These are phyloP conservation scores for Microbotryum intermedium DNA, from an alignment of 1,284 basidiomycete species.

Conservation along the genomic window DNA sequence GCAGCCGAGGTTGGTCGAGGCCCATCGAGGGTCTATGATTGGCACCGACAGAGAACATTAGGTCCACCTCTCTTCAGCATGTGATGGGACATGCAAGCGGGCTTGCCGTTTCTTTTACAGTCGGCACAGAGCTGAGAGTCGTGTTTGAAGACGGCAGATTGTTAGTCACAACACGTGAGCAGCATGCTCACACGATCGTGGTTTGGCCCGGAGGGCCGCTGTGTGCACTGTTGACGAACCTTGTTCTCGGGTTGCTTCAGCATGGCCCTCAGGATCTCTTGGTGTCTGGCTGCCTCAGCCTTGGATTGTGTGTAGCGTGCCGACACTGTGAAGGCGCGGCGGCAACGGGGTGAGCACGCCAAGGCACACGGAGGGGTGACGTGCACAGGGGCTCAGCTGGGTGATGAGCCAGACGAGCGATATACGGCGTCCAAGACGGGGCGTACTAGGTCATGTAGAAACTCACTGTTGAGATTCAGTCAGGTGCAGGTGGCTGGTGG, in stretches of 20 bases:
- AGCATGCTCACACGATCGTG: not conserved
- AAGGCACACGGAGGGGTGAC: no score
- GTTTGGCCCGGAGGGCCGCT: slow-evolving; percentile 8
- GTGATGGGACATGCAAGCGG: not conserved
- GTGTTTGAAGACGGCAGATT: not conserved
- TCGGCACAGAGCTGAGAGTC: slow-evolving; percentile 49
- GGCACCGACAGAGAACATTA: not conserved
- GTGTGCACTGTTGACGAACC: slow-evolving; percentile 49
- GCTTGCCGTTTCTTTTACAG: slow-evolving; percentile 80
- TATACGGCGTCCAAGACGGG: no score
- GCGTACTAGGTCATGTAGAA: no score
- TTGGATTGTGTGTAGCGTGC: slow-evolving; percentile 28
- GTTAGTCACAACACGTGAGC: not conserved
- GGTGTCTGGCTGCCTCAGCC: slow-evolving; percentile 32
- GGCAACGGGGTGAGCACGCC: no score
- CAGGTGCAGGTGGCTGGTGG: no score
- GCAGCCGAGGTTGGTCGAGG: slow-evolving; percentile 87
- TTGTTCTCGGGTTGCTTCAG: slow-evolving; percentile 88
- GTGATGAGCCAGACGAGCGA: no score
- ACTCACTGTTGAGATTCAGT: no score
- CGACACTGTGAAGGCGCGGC: slow-evolving; percentile 8
- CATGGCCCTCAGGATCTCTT: slow-evolving; percentile 68
- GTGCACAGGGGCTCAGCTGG: no score
- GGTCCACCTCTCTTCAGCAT: slow-evolving; percentile 6
- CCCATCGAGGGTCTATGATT: slow-evolving; percentile 83